phyloP scores from a whole-genome alignment of 2,329 filamentous ascomycete species.

The Phoma herbarum region DNA sequence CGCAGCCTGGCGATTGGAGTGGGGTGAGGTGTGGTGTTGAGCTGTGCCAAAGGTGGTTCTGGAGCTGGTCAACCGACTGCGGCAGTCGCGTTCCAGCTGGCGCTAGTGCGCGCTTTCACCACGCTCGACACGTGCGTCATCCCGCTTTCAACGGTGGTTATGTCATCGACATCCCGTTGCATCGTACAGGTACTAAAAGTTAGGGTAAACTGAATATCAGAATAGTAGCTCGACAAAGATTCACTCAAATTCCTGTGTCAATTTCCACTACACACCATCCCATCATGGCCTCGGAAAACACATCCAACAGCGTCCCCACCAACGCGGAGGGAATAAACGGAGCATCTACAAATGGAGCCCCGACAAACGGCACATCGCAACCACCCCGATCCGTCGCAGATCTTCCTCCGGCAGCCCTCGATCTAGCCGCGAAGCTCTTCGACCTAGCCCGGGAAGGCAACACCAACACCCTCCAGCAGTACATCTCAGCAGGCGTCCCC shows the following conservation, averaged over 20 bases:
- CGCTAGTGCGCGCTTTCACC: constrained; percentile 27
- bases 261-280: neutral
- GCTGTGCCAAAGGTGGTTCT: constrained; percentile 6
- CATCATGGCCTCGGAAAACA: constrained; percentile 30
- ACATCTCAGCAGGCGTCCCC: constrained; percentile 71
- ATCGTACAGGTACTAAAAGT: neutral
- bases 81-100: constrained; percentile 26
- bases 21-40: neutral
- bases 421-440: constrained; percentile 72
- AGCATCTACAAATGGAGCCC: neutral
- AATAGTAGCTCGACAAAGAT: neutral
- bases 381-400: constrained; percentile 26
- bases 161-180: constrained; percentile 34
- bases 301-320: constrained; percentile 24
- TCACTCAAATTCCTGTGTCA: neutral
- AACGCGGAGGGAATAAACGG: constrained; percentile 8
- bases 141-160: constrained; percentile 30
- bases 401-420: constrained; percentile 71
- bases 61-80: constrained; percentile 8
- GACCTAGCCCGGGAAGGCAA: constrained; percentile 70
- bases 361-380: constrained; percentile 10
- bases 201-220: neutral
- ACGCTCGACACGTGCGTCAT: constrained; percentile 25
- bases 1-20: neutral
- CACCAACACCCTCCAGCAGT: constrained; percentile 66